A percentile compares a stretch with the other conserved stretches of the same genome.
phyloP scores from a whole-genome alignment of 495 filamentous ascomycete species.

The Hyaloscypha variabilis region DNA sequence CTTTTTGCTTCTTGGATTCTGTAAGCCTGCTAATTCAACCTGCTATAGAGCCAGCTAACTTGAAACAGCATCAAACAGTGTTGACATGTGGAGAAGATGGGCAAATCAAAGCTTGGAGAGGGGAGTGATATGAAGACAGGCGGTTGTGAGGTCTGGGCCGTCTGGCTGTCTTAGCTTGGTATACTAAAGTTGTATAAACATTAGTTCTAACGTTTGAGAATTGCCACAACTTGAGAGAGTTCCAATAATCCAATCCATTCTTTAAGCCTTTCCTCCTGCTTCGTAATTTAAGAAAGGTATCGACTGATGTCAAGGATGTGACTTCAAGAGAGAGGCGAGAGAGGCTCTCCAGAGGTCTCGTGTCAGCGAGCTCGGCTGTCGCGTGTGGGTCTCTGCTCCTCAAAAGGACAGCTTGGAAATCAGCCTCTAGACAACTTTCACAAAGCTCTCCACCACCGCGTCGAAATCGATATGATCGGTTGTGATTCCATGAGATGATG shows the following conservation, averaged over 20 bases:
- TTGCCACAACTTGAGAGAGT: background rate
- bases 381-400: background rate
- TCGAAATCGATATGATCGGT: conserved; percentile 14
- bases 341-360: too few species aligned
- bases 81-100: conserved; percentile 84
- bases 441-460: conserved; percentile 10
- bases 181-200: background rate
- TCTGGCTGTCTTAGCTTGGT: too few species aligned
- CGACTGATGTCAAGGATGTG: background rate
- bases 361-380: background rate
- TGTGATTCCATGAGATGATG: conserved; percentile 20
- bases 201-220: background rate
- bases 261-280: background rate
- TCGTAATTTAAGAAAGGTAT: background rate
- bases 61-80: conserved; percentile 60
- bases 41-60: conserved; percentile 22
- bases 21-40: conserved; percentile 42
- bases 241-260: background rate
- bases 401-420: conserved; percentile 31
- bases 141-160: background rate
- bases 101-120: conserved; percentile 64
- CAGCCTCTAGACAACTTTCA: conserved; percentile 15
- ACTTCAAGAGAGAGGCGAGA: too few species aligned
- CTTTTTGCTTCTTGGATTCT: conserved; percentile 71
- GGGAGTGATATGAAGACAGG: conserved; percentile 18